Evolutionary conservation across 495 filamentous ascomycete genomes (phyloP), one percentile per base, ranked within the genome.

Genomic region (Pyrenopolyporus hunteri): DNA sequence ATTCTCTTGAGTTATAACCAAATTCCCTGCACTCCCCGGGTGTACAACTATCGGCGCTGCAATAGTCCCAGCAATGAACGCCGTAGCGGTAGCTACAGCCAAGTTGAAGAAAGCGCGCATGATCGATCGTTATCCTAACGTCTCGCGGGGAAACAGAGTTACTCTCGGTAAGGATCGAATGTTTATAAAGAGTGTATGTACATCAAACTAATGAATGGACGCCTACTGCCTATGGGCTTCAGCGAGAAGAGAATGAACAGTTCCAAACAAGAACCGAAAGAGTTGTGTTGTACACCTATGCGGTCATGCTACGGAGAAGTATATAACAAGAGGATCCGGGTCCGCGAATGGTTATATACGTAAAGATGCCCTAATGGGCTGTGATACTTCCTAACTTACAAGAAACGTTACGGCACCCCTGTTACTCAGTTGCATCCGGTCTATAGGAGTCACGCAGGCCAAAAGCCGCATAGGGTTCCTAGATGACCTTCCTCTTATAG

Each of bases 81-180:
- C 48, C 25, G 66, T 58, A 59, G 69, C 46, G 25, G 59, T 40
- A 49, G 68, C 70, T 48, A 68, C 61, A 43, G 68, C 70, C 11
- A 73, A 45, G 56, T 67, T 64, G 51, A 73, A 50, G 32, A 69
- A 49, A 45, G 43, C 57, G 49, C 59, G 61, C 67, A 72, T 72
- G 47, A 45, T 66, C 36, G n/a, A 22, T 20, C 64, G 32, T 57
- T n/a, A 57, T 25, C 35, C 56, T 43, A 31, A 58, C 8, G 39
- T 22, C 50, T 57, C 6, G 35, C 25, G 26, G 42, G n/a, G 33
- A 37, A 35, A 49, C 48, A 33, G 39, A 58, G 57, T 51, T 55
- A 58, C 29, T 57, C 13, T 57, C 17, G 36, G 47, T 47, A 67
- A 64, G 16, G 64, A 64, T 13, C 39, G 54, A 25, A 39, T 26